Evolutionary conservation across 345 rosid genomes (phyloP).

Genomic region (Diplotaxis tenuifolia): DNA sequence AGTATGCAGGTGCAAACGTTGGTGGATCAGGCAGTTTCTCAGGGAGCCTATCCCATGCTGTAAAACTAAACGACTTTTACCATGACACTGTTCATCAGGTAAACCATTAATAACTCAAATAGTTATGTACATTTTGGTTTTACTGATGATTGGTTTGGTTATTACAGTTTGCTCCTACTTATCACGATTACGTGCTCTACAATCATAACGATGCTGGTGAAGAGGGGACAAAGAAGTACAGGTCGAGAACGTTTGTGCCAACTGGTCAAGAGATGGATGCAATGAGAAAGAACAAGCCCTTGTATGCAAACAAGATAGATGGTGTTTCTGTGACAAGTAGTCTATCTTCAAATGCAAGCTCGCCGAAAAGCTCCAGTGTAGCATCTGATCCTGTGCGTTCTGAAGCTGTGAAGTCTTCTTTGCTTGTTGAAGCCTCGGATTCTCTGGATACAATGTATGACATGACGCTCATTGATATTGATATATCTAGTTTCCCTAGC

Average conservation of each 20-base stretch:
- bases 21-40: constrained; percentile 72
- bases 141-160: constrained; percentile 24
- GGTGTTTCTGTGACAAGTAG: constrained; percentile 70
- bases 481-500: constrained; percentile 69
- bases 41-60: constrained; percentile 85
- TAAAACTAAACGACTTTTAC: constrained; percentile 90
- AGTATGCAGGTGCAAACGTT: constrained; percentile 95
- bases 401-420: constrained; percentile 61
- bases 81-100: constrained; percentile 99
- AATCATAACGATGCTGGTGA: constrained; percentile 80
- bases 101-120: neutral
- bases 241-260: constrained; percentile 96
- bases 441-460: constrained; percentile 60
- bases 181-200: constrained; percentile 95
- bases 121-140: constrained; percentile 1
- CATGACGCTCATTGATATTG: constrained; percentile 87
- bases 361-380: constrained; percentile 45
- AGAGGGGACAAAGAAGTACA: constrained; percentile 81
- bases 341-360: constrained; percentile 61
- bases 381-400: constrained; percentile 43
- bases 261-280: constrained; percentile 98
- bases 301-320: constrained; percentile 73
- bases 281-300: constrained; percentile 68
- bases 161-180: constrained; percentile 94
- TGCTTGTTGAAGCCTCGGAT: constrained; percentile 62